Conservation (phyloP, 2,329 filamentous ascomycete species). For the Paraphaeosphaeria minitans region DNA sequence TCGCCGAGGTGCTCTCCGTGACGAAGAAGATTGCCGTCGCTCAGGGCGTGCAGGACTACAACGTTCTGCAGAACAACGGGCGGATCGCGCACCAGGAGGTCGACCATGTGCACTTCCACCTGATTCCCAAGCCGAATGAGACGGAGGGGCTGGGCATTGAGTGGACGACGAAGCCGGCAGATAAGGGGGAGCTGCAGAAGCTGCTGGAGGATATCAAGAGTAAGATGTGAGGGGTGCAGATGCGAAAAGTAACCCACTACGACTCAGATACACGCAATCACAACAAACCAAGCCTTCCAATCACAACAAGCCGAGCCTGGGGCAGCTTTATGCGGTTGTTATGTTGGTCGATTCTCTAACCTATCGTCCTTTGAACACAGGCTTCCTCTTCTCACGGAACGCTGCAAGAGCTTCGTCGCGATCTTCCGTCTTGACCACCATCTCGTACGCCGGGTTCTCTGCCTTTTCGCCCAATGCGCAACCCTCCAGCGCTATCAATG, state of each 20-base stretch:
- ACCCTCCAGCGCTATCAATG: constrained; percentile 75
- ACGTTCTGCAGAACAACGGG: constrained; percentile 96
- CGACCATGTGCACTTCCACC: constrained; percentile 93
- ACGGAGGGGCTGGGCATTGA: constrained; percentile 76
- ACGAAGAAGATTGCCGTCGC: constrained; percentile 86
- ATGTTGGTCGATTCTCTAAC: background rate
- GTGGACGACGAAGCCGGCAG: constrained; percentile 77
- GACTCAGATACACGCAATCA: background rate
- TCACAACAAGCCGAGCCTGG: background rate
- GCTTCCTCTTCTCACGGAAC: constrained; percentile 78
- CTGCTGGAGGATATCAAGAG: constrained; percentile 83
- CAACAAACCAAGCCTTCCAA: background rate
- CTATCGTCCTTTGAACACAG: constrained; percentile 64
- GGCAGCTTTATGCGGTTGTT: background rate
- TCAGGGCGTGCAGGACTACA: constrained; percentile 79
- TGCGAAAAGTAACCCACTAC: background rate
- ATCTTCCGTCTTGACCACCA: constrained; percentile 83
- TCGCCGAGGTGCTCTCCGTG: constrained; percentile 81
- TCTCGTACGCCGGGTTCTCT: constrained; percentile 87
- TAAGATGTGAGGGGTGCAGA: constrained; percentile 68
- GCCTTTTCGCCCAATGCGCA: constrained; percentile 69
- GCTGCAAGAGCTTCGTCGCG: constrained; percentile 85
- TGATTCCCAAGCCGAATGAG: constrained; percentile 94
- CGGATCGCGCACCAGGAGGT: constrained; percentile 89
- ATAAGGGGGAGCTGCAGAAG: constrained; percentile 83